These are phyloP conservation scores for Salvia splendens DNA, from an alignment of 257 asterid genomes.

Conservation along the genomic window DNA sequence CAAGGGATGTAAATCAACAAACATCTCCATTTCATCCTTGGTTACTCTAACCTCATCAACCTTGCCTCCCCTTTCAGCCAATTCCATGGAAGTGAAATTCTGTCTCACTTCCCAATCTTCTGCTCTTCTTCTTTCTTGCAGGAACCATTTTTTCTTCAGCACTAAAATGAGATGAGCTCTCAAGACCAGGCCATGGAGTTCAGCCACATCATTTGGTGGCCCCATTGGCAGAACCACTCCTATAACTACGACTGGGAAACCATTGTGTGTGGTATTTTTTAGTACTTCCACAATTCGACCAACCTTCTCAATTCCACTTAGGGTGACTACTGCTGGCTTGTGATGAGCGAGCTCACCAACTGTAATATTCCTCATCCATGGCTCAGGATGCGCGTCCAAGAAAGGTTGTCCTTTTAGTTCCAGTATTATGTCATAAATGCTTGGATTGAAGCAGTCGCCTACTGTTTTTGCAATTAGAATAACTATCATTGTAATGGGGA, in stretches of 20 bases:
- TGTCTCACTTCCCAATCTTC: constrained; percentile 87
- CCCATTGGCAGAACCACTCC: constrained; percentile 44
- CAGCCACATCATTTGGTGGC: constrained; percentile 43
- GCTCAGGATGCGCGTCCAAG: constrained; percentile 86
- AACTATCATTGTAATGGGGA: constrained; percentile 86
- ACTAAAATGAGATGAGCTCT: constrained; percentile 74
- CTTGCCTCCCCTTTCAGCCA: constrained; percentile 72
- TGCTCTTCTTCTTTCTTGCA: constrained; percentile 61
- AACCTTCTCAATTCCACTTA: constrained; percentile 75
- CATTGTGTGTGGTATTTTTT: constrained; percentile 77
- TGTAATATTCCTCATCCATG: constrained; percentile 92
- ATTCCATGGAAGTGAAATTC: constrained; percentile 65
- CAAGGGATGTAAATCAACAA: constrained; percentile 72
- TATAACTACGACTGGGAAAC: constrained; percentile 73
- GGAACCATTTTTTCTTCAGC: constrained; percentile 79
- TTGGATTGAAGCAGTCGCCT: constrained; percentile 95
- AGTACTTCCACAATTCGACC: constrained; percentile 69
- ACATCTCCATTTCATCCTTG: constrained; percentile 78
- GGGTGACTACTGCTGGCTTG: constrained; percentile 65
- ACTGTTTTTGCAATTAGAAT: constrained; percentile 78
- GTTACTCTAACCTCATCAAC: constrained; percentile 64
- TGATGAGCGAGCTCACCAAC: constrained; percentile 79
- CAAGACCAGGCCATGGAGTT: constrained; percentile 70
- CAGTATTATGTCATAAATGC: constrained; percentile 83
- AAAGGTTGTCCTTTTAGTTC: constrained; percentile 90